Conservation (phyloP, 2,329 filamentous ascomycete species). For the Monascus ruber region DNA sequence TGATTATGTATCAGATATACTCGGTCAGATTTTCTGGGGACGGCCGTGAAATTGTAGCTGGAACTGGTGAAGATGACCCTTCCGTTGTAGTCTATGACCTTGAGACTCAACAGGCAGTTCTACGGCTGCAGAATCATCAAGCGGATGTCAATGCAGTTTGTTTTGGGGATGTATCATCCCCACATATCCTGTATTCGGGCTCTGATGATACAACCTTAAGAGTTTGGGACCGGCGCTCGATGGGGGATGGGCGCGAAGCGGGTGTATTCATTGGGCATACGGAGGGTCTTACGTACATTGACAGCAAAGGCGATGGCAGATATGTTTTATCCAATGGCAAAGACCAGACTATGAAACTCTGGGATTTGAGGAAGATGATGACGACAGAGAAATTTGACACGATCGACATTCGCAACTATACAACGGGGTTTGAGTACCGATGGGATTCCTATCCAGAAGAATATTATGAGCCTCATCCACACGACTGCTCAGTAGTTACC, state of each 20-base stretch:
- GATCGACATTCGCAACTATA: conserved; percentile 42
- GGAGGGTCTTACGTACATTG: conserved; percentile 55
- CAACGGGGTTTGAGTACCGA: conserved; percentile 53
- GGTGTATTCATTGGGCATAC: conserved; percentile 56
- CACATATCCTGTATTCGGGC: conserved; percentile 90
- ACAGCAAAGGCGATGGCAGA: conserved; percentile 75
- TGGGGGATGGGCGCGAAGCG: conserved; percentile 51
- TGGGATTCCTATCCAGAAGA: conserved; percentile 44
- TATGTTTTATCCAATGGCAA: conserved; percentile 93
- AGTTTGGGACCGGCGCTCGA: conserved; percentile 80
- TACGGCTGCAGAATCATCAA: conserved; percentile 65
- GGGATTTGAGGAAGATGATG: conserved; percentile 88
- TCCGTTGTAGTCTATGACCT: conserved; percentile 88
- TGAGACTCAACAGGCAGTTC: conserved; percentile 62
- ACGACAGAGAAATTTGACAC: conserved; percentile 49
- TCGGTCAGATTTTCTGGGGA: conserved; percentile 88
- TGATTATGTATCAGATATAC: conserved; percentile 52
- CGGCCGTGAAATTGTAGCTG: conserved; percentile 79
- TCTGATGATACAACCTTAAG: conserved; percentile 91
- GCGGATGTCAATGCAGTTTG: conserved; percentile 95
- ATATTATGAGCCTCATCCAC: conserved; percentile 54
- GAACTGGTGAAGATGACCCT: conserved; percentile 54
- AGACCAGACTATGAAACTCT: conserved; percentile 94
- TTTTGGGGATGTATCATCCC: conserved; percentile 77
- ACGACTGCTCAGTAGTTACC: conserved; percentile 87